Percentiles rank a stretch among this genome's conserved stretches.
Conservation (phyloP, 208 protist species). For the Trypanosoma platydactyli region DNA sequence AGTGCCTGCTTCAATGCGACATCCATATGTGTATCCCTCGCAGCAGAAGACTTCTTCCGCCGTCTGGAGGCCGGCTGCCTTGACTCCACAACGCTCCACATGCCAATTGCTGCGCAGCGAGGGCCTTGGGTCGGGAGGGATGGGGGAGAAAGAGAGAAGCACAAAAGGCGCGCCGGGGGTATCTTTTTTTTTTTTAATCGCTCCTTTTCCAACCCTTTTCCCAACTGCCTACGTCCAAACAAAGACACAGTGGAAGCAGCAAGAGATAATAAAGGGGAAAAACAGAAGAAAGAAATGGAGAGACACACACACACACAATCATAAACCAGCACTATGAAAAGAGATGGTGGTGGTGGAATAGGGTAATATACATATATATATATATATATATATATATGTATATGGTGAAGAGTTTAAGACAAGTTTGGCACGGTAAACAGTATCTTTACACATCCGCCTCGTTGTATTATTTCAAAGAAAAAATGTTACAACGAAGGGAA, state of each 20-base stretch:
- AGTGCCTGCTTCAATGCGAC: neutral
- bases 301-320: neutral
- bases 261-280: slow-evolving; percentile 1
- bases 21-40: neutral
- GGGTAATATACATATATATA: slow-evolving; percentile 6
- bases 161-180: too few species aligned
- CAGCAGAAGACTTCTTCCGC: neutral
- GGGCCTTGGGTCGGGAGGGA: neutral
- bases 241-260: too few species aligned
- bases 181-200: too few species aligned
- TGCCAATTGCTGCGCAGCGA: neutral
- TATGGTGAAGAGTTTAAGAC: too few species aligned
- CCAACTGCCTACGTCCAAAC: neutral
- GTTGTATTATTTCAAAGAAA: too few species aligned
- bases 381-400: too few species aligned
- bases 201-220: too few species aligned
- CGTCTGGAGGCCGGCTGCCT: slow-evolving; percentile 23
- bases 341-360: too few species aligned
- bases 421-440: too few species aligned
- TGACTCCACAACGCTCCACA: slow-evolving; percentile 34
- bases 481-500: too few species aligned
- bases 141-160: neutral
- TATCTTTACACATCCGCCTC: too few species aligned
- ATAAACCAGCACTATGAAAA: neutral
- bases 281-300: slow-evolving; percentile 3